Evolutionary conservation across 257 asterid species (phyloP).

Genomic region (Lycium ferocissimum): DNA sequence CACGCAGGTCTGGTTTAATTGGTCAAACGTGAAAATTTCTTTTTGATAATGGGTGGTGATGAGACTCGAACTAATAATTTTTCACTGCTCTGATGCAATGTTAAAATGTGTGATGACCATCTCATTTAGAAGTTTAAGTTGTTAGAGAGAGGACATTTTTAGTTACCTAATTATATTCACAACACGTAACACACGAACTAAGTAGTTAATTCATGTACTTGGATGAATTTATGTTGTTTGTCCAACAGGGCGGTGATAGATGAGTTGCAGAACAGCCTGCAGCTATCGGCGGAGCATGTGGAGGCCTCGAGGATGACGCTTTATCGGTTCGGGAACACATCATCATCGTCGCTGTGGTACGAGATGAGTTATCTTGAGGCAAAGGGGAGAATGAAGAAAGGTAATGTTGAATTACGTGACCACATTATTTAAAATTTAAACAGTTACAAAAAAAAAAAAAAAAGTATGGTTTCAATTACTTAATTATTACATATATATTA

Average conservation of each 20-base stretch:
- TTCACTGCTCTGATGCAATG: neutral
- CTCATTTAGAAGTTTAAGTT: neutral
- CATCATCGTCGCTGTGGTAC: slow-evolving; percentile 76
- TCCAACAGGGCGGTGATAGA: slow-evolving; percentile 64
- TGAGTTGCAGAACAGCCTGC: slow-evolving; percentile 63
- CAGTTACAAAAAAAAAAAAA: neutral
- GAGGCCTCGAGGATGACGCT: slow-evolving; percentile 74
- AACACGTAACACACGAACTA: neutral
- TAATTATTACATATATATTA: neutral
- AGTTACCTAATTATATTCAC: neutral
- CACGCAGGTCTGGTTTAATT: no score
- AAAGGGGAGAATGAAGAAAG: slow-evolving; percentile 72
- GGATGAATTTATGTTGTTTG: neutral
- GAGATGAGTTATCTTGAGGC: slow-evolving; percentile 72
- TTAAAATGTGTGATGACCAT: neutral
- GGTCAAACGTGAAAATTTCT: no score
- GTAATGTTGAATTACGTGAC: neutral
- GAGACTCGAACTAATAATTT: neutral
- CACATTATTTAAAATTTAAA: neutral
- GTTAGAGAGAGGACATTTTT: neutral
- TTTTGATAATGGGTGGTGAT: no score
- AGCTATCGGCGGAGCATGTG: slow-evolving; percentile 59
- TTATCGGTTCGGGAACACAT: slow-evolving; percentile 72
- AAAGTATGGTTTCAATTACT: neutral
- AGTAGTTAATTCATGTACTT: neutral